Evolutionary conservation across 495 filamentous ascomycete species (phyloP), one percentile per base, ranked within the genome.

Genomic region (Cercophora samala): DNA sequence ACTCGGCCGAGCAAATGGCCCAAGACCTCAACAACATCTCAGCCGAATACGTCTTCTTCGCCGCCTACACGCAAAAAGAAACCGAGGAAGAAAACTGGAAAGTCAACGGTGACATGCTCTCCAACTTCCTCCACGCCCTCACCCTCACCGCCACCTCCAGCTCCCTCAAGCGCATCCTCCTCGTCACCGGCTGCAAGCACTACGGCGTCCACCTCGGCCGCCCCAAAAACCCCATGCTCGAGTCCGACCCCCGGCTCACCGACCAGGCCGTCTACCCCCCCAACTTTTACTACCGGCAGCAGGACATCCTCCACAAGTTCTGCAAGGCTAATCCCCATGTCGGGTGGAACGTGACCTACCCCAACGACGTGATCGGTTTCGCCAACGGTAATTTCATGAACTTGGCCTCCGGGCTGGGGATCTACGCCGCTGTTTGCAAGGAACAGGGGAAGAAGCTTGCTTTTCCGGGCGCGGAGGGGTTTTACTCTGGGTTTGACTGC

Each of bases 351-450:
- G 80, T 82, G 21, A 86, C 84, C 2, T 84, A 85, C 63, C 85
- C 82, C 13, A 80, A 86, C 67, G 85, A 86, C 64, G 82, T 87
- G 0, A 74, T 86, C 68, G 81, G 82, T 2, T 75, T 75, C 52
- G 77, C 78, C 3, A 71, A 72, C 52, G 81, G 74, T 64, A 88
- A 87, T 68, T 87, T 84, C 71, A 87, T 87, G 85, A 87, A 85
- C 67, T 75, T 87, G 19, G 76, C 79, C 58, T 77, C 80, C 1
- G 69, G 79, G 6, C 51, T 87, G 17, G 85, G 78, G 0, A 71
- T 87, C 23, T 87, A 87, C 68, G 80, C 78, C 60, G 77, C 79
- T 22, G 76, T 86, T 17, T 77, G 70, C 60, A 82, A 81, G 65
- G 82, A 83, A 58, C 71, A 87, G 5, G 78, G 78, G 11, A 73